Evolutionary conservation across 352 stramenopile species (phyloP).

Genomic region (Peronospora destructor): DNA sequence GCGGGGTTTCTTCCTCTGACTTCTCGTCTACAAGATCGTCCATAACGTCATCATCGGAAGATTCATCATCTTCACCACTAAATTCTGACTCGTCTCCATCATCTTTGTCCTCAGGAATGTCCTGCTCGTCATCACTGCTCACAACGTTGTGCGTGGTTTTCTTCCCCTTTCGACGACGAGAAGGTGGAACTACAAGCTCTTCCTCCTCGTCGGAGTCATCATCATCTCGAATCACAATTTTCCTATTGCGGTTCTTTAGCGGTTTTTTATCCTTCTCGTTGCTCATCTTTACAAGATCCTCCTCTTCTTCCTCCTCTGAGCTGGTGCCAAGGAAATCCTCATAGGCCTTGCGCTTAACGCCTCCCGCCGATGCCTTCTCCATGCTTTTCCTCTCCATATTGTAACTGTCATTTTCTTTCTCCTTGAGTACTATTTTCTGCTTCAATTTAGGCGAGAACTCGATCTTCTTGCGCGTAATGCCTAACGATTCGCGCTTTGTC

Average conservation of each 20-base stretch:
- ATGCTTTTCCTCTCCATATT: constrained; percentile 16
- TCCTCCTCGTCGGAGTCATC: constrained; percentile 65
- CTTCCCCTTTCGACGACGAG: constrained; percentile 24
- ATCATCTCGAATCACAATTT: constrained; percentile 76
- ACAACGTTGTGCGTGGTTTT: constrained; percentile 23
- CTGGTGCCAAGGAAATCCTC: constrained; percentile 67
- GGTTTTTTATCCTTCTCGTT: constrained; percentile 19
- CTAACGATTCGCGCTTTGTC: constrained; percentile 17
- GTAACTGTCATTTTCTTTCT: constrained; percentile 1
- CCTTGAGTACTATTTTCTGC: constrained; percentile 10
- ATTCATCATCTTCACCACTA: constrained; percentile 44
- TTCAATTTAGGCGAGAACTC: constrained; percentile 61
- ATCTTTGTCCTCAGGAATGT: constrained; percentile 21
- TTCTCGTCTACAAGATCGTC: constrained; percentile 40
- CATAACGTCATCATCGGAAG: constrained; percentile 39
- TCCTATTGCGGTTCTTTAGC: constrained; percentile 35
- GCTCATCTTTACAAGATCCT: constrained; percentile 7
- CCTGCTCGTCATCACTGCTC: constrained; percentile 47
- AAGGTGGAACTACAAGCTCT: constrained; percentile 14
- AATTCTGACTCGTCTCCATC: constrained; percentile 58
- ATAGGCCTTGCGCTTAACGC: constrained; percentile 50
- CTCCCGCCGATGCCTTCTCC: not conserved
- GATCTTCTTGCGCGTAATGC: constrained; percentile 51
- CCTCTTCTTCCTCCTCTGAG: constrained; percentile 56
- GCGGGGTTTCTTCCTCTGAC: constrained; percentile 33